Percentiles rank a stretch among this genome's conserved stretches.
Conservation (phyloP, 257 asterid species). For the Dorcoceras hygrometricum region DNA sequence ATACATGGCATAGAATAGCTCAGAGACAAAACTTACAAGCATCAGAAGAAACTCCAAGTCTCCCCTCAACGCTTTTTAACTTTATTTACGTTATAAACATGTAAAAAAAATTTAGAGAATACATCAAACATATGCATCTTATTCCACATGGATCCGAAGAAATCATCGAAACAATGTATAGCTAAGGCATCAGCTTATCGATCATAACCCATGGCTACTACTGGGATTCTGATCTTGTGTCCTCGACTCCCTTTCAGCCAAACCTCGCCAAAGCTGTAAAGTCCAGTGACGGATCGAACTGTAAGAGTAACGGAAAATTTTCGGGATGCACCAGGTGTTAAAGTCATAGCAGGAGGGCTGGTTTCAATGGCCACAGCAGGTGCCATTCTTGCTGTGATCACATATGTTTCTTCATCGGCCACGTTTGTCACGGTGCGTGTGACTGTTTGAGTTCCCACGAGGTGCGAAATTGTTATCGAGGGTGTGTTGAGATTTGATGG, state of each 20-base stretch:
- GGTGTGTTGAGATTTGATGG: constrained; percentile 88
- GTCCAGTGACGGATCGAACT: constrained; percentile 63
- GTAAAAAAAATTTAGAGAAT: constrained; percentile 25
- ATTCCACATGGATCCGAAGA: constrained; percentile 44
- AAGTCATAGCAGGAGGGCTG: constrained; percentile 91
- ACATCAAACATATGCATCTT: constrained; percentile 38
- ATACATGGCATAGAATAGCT: constrained; percentile 37
- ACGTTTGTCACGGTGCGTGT: constrained; percentile 83
- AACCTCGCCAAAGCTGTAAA: constrained; percentile 95
- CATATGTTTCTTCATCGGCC: constrained; percentile 88
- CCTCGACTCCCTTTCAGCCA: constrained; percentile 82
- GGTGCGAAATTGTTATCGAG: constrained; percentile 81
- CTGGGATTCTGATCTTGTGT: constrained; percentile 89
- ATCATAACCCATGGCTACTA: constrained; percentile 71
- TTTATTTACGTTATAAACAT: constrained; percentile 36
- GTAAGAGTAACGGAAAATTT: constrained; percentile 69
- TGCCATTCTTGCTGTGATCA: constrained; percentile 78
- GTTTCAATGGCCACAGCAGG: constrained; percentile 86
- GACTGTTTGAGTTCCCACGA: constrained; percentile 78
- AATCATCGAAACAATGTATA: constrained; percentile 25
- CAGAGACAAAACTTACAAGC: constrained; percentile 48
- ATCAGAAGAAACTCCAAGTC: constrained; percentile 35
- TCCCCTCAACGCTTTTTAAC: constrained; percentile 42
- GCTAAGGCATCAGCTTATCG: constrained; percentile 25
- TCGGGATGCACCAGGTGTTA: constrained; percentile 62